phyloP scores from a whole-genome alignment of 768 basidiomycete genomes.

The Lepiota brunneoincarnata region DNA sequence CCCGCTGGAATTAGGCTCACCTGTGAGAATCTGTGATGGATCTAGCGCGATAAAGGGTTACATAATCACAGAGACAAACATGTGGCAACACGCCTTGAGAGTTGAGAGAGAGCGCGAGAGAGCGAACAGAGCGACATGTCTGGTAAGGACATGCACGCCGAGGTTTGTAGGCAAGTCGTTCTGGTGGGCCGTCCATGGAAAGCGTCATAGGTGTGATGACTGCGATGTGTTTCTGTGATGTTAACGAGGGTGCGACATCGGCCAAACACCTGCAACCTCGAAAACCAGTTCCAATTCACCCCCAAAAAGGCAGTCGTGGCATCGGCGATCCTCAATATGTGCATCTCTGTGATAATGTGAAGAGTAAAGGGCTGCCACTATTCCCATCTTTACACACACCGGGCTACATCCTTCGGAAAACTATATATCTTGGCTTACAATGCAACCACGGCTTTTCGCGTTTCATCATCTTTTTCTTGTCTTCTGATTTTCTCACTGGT shows the following conservation, averaged over 20 bases:
- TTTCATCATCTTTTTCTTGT: constrained; percentile 7
- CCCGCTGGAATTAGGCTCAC: too few relatives aligned
- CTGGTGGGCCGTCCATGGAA: not conserved
- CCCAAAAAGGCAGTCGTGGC: constrained; percentile 1
- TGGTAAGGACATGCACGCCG: not conserved
- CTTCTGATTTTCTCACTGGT: constrained; percentile 7
- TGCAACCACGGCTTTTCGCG: constrained; percentile 10
- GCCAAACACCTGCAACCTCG: not conserved
- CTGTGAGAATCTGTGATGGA: too few relatives aligned
- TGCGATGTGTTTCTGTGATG: constrained; percentile 21
- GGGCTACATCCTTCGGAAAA: constrained; percentile 11
- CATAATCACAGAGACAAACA: constrained; percentile 1
- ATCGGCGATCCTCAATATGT: constrained; percentile 2
- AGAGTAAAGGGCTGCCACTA: constrained; percentile 8
- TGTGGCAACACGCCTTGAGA: not conserved
- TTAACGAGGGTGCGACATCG: constrained; percentile 25
- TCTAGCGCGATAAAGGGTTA: not conserved
- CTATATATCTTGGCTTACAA: constrained; percentile 13
- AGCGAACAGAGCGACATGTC: not conserved
- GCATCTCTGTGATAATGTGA: constrained; percentile 10
- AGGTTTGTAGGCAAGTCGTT: not conserved
- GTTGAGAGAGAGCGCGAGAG: too few relatives aligned
- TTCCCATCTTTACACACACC: constrained; percentile 13
- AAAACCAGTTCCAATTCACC: not conserved
- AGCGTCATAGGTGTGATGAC: constrained; percentile 5